Evolutionary conservation across 2,329 filamentous ascomycete genomes (phyloP), one percentile per base, ranked within the genome.

Genomic region (Diaporthe caulivora): DNA sequence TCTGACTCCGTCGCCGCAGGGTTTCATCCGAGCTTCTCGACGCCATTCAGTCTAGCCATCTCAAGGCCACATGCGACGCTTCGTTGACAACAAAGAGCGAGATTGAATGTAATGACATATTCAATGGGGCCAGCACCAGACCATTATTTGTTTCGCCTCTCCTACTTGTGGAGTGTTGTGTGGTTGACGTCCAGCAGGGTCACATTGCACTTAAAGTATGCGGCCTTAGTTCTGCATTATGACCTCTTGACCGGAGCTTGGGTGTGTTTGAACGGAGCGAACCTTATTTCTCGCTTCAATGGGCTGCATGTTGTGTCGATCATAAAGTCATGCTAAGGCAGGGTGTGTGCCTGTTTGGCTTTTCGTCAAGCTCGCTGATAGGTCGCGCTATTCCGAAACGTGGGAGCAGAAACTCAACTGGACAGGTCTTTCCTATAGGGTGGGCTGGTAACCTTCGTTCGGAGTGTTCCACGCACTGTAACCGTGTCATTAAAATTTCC

Each of bases 311-410:
- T 40, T 40, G 44, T 29, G 62, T 53, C 47, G 62, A 67, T 67
- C 62, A 53, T 67, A 53, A 18, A 10, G 21, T 40, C 21, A 67
- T 53, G 62, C 62, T 53, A 67, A 53, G 31, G 3, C 29, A 29
- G 15, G 1, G 11, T 51, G n/a, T 53, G 44, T 37, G 21, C 26
- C 3, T 18, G 37, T 53, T 53, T 40, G 62, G 31, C 31, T 40
- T 26, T 40, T 53, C 62, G 62, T 67, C 47, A 67, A 67, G 62
- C 47, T 67, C 31, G 26, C 62, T 47, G 62, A 67, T 53, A 67
- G 62, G 62, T 21, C 31, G 62, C 3, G 0, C 6, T 21, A 67
- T 29, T 67, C 47, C 47, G 62, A 67, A 67, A 67, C 31, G 62
- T 53, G 47, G 31, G 31, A 29, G 31, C 15, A n/a, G 29, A 53